Conservation (phyloP, 2,329 filamentous ascomycete species). For the Pseudocercospora macadamiae region DNA sequence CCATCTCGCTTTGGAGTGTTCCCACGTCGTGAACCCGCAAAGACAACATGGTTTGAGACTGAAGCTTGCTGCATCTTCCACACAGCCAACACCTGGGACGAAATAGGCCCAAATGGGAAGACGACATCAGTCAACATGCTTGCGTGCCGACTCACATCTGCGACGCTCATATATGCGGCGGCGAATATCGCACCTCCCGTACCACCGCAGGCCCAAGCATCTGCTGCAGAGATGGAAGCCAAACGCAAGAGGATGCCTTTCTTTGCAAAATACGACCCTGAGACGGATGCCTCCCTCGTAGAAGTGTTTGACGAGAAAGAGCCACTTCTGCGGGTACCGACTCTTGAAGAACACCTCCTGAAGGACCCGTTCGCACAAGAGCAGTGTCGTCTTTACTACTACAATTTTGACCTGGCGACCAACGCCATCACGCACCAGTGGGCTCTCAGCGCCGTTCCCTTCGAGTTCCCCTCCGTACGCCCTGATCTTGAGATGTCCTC, state of each 20-base stretch:
- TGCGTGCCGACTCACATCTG: slow-evolving; percentile 68
- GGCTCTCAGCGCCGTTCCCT: slow-evolving; percentile 65
- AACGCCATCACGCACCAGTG: slow-evolving; percentile 62
- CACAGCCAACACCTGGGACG: slow-evolving; percentile 71
- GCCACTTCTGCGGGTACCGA: slow-evolving; percentile 27
- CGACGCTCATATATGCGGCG: slow-evolving; percentile 65
- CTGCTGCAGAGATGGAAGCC: slow-evolving; percentile 35
- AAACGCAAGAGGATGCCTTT: slow-evolving; percentile 48
- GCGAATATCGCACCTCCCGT: slow-evolving; percentile 63
- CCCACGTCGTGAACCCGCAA: slow-evolving; percentile 60
- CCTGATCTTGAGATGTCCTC: slow-evolving; percentile 59
- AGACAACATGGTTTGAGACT: slow-evolving; percentile 69
- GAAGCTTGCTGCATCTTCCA: slow-evolving; percentile 71
- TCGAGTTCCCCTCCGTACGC: slow-evolving; percentile 68
- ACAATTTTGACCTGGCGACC: slow-evolving; percentile 58
- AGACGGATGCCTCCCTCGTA: slow-evolving; percentile 33
- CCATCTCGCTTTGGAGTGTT: slow-evolving; percentile 69
- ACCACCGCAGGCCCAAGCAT: slow-evolving; percentile 25
- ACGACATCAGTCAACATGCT: slow-evolving; percentile 62
- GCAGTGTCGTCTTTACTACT: slow-evolving; percentile 72
- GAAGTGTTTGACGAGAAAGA: slow-evolving; percentile 35
- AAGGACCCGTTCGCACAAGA: slow-evolving; percentile 56
- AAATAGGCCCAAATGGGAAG: slow-evolving; percentile 40
- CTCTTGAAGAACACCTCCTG: slow-evolving; percentile 5
- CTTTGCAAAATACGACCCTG: slow-evolving; percentile 50